A percentile compares a stretch with the other conserved stretches of the same genome.
Conservation (phyloP, 2,329 filamentous ascomycete species). For the Verticillium dahliae region DNA sequence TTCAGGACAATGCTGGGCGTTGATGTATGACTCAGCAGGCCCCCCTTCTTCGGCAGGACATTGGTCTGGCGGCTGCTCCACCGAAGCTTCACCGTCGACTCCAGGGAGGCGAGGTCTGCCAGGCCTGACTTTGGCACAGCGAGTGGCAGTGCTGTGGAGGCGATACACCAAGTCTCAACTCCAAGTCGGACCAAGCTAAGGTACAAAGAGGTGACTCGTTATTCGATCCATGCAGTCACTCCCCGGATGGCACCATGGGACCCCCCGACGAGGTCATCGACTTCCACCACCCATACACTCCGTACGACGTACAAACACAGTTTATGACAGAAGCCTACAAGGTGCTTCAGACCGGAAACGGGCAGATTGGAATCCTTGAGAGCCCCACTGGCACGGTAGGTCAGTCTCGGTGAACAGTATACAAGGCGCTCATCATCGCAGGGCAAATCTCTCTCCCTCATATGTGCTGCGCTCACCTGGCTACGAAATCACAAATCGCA, state of each 20-base stretch:
- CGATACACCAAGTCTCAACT: too few relatives aligned
- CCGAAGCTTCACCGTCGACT: background rate
- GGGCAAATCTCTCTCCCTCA: constrained; percentile 87
- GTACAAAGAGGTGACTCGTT: too few relatives aligned
- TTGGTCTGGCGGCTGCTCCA: background rate
- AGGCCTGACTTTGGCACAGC: too few relatives aligned
- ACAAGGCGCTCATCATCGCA: constrained; percentile 21
- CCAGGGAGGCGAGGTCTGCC: background rate
- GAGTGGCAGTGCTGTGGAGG: too few relatives aligned
- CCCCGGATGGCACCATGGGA: background rate
- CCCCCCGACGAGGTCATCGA: constrained; percentile 28
- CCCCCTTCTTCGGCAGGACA: background rate
- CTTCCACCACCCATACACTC: constrained; percentile 82
- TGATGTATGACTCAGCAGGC: background rate
- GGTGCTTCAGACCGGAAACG: constrained; percentile 62
- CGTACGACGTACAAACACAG: constrained; percentile 79
- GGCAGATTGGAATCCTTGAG: constrained; percentile 82
- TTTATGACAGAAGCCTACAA: constrained; percentile 83
- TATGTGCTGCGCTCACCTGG: constrained; percentile 87
- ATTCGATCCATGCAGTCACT: too few relatives aligned
- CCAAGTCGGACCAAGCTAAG: too few relatives aligned
- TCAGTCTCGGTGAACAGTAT: background rate
- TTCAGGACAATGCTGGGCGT: background rate
- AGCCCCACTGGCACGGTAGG: constrained; percentile 77
- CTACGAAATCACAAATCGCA: constrained; percentile 71